A percentile compares a stretch with the other conserved stretches of the same genome.
Conservation (phyloP, 208 protist genomes). For the Trypanosoma congolense region DNA sequence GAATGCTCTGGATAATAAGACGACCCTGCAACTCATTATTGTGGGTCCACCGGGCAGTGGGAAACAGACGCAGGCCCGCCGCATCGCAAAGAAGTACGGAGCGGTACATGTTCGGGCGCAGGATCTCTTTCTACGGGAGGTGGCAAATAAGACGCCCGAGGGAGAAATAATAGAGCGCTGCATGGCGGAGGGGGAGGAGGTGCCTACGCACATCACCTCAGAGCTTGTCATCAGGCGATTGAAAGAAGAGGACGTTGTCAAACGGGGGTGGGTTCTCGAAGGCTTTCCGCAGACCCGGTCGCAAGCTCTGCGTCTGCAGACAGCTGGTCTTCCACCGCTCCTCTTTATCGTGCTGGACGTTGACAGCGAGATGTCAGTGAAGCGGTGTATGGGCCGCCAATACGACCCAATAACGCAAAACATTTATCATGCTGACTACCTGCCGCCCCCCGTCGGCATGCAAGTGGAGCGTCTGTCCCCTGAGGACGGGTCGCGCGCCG, state of each 20-base stretch:
- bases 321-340: slow-evolving; percentile 57
- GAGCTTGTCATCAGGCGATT: slow-evolving; percentile 57
- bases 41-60: slow-evolving; percentile 82
- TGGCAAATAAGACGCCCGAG: slow-evolving; percentile 32
- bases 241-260: slow-evolving; percentile 25
- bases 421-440: slow-evolving; percentile 20
- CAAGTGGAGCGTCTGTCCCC: slow-evolving; percentile 12
- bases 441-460: slow-evolving; percentile 14
- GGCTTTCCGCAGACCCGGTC: slow-evolving; percentile 72
- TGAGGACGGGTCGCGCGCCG: slow-evolving; percentile 32
- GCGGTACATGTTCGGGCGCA: slow-evolving; percentile 78
- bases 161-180: slow-evolving; percentile 45
- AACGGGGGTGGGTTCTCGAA: slow-evolving; percentile 78
- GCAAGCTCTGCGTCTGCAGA: slow-evolving; percentile 73
- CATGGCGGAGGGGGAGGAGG: slow-evolving; percentile 51
- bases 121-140: slow-evolving; percentile 58
- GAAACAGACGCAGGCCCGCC: slow-evolving; percentile 87
- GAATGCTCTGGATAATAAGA: slow-evolving; percentile 31
- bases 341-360: slow-evolving; percentile 66
- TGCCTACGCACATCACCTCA: slow-evolving; percentile 80
- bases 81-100: slow-evolving; percentile 78
- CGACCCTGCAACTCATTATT: slow-evolving; percentile 62
- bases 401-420: slow-evolving; percentile 20
- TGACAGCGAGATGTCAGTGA: slow-evolving; percentile 26
- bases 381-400: slow-evolving; percentile 27